Base-by-base conservation (phyloP, 2,329 filamentous ascomycete species). In the Emmonsia crescens region DNA sequence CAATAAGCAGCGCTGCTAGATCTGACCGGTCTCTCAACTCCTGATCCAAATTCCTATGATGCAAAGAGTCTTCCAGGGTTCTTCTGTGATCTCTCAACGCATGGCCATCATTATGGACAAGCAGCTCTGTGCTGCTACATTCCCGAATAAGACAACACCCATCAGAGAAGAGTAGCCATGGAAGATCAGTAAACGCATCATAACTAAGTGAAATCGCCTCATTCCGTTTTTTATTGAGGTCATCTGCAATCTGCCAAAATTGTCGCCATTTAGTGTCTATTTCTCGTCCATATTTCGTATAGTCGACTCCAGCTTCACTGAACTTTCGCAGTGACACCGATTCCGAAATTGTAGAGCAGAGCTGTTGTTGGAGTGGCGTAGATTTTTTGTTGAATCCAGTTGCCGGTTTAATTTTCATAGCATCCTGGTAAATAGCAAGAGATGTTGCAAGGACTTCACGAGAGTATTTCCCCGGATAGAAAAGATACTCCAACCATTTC, bases 151-250 rank as follows among this genome's bases (percentile, higher is more conserved):
- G 85, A 3, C 89, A 88, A 57, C 95, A 79, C 38, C 88, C 85
- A 74, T 96, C 92, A 0, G 92, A 86, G 68, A 91, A 88, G 4
- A 96, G 81, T 55, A 95, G 82, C 91, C 91, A 96, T 1, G 90
- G 84, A 77, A 92, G 83, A 57, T 87, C 86, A 10, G 82, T 81
- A 56, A 83, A 80, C 0, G 82, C 74, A 69, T 97, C 94, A 61
- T 89, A 85, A 0, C 86, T 84, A 52, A 97, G 78, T 1, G 89
- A 86, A 52, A 97, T 76, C 0, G 89, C 87, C 70, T 96, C 92
- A 21, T 89, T 88, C 69, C 92, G 83, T 69, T 90, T 87, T 69
- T 89, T 91, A 71, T 97, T 91, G 48, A 99, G 78, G 71, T 96
- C 92, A 14, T 89, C 81, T 21, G 96, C 82, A 21, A 97, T 81